phyloP scores from a whole-genome alignment of 2,329 filamentous ascomycete species.

The Chaetomium sp. region DNA sequence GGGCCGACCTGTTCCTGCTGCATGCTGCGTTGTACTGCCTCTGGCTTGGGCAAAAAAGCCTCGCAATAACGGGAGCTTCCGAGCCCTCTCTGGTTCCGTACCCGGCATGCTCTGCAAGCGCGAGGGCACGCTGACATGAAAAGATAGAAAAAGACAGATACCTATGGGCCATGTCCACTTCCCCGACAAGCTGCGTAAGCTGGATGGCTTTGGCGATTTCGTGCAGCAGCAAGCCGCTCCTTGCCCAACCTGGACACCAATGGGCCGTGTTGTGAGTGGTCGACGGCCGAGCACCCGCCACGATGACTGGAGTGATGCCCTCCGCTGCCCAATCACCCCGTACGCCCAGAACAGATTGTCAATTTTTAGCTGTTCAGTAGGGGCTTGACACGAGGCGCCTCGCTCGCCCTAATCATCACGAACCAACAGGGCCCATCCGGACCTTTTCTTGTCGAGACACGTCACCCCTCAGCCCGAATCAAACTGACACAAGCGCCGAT shows the following conservation, averaged over 20 bases:
- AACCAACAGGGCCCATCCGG: background rate
- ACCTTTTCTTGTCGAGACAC: conserved; percentile 13
- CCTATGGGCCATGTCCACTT: background rate
- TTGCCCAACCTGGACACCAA: background rate
- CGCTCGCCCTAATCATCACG: background rate
- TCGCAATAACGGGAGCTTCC: background rate
- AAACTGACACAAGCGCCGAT: conserved; percentile 2
- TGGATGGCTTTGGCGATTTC: background rate
- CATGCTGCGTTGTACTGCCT: background rate
- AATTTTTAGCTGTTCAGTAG: background rate
- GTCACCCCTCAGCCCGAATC: conserved; percentile 2
- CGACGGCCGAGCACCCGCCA: background rate
- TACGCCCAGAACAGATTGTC: background rate
- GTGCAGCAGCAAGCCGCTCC: background rate
- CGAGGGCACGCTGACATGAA: too few species aligned
- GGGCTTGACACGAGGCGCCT: conserved; percentile 7
- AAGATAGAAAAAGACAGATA: background rate
- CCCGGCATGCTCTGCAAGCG: too few species aligned
- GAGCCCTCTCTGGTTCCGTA: background rate
- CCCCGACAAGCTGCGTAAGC: background rate
- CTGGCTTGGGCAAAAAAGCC: too few species aligned
- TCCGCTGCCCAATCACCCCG: background rate
- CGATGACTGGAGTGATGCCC: background rate
- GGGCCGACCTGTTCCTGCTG: too few species aligned
- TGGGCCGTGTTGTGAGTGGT: background rate